Conservation (phyloP, 352 stramenopile species). For the Thraustochytrium striatum region DNA sequence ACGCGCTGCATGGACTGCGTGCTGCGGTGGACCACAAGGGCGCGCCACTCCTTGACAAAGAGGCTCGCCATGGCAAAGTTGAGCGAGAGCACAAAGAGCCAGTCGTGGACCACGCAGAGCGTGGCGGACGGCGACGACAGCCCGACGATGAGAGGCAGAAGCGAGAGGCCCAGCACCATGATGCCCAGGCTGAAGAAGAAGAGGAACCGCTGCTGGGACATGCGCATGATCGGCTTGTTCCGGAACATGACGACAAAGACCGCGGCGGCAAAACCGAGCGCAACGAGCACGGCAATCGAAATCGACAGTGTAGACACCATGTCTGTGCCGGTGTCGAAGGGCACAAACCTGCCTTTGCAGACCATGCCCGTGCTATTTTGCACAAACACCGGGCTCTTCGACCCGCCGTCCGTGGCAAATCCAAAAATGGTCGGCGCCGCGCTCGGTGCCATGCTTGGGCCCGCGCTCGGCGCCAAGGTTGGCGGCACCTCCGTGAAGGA, state of each 20-base stretch:
- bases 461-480: neutral
- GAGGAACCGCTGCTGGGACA: slow-evolving; percentile 28
- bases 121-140: neutral
- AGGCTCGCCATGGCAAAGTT: slow-evolving; percentile 21
- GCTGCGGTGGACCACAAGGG: slow-evolving; percentile 5
- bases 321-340: neutral
- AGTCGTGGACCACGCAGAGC: slow-evolving; percentile 6
- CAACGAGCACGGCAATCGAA: neutral
- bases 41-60: slow-evolving; percentile 30
- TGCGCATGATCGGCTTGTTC: slow-evolving; percentile 7
- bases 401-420: neutral
- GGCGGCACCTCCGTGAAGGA: neutral
- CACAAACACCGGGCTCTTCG: neutral
- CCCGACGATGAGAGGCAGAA: slow-evolving; percentile 7
- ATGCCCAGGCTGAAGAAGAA: slow-evolving; percentile 15
- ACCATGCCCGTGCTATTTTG: slow-evolving; percentile 19
- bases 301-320: neutral
- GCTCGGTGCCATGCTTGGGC: no score
- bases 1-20: slow-evolving; percentile 7
- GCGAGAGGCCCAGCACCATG: neutral
- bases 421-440: neutral
- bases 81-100: slow-evolving; percentile 20
- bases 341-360: neutral
- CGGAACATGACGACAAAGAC: neutral
- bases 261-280: neutral